Evolutionary conservation across 164 flowering plant genomes (phyloP).

Genomic region (Sextonia rubra): DNA sequence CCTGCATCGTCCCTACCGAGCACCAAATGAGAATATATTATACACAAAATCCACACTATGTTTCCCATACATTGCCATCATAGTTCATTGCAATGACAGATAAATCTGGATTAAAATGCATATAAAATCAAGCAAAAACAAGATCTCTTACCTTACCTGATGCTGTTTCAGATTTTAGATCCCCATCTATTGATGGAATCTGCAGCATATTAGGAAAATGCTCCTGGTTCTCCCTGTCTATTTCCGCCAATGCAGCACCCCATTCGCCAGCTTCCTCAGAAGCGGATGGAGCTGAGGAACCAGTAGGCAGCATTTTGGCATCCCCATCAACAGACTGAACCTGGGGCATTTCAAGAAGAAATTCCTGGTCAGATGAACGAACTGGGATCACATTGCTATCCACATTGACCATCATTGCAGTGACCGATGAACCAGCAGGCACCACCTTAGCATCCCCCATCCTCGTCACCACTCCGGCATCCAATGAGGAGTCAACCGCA

Average conservation of each 20-base stretch:
- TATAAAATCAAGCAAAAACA: slow-evolving; percentile 35
- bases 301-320: slow-evolving; percentile 10
- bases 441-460: slow-evolving; percentile 9
- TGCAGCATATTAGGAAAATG: slow-evolving; percentile 14
- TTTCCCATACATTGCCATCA: slow-evolving; percentile 7
- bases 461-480: background rate
- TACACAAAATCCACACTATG: slow-evolving; percentile 35
- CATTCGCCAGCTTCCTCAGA: slow-evolving; percentile 10
- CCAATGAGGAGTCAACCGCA: background rate
- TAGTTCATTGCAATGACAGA: background rate
- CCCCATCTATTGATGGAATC: slow-evolving; percentile 21
- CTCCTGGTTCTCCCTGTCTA: slow-evolving; percentile 15
- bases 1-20: slow-evolving; percentile 99
- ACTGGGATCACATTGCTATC: slow-evolving; percentile 4
- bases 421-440: slow-evolving; percentile 1
- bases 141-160: slow-evolving; percentile 61
- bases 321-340: background rate
- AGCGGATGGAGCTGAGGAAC: slow-evolving; percentile 7
- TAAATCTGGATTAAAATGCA: background rate
- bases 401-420: background rate
- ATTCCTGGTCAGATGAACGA: slow-evolving; percentile 4
- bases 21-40: slow-evolving; percentile 72
- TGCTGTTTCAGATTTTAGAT: background rate
- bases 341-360: background rate
- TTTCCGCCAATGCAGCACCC: slow-evolving; percentile 6